Base-by-base conservation (phyloP, 2,329 filamentous ascomycete genomes). In the Exutisphaerella laricina region DNA sequence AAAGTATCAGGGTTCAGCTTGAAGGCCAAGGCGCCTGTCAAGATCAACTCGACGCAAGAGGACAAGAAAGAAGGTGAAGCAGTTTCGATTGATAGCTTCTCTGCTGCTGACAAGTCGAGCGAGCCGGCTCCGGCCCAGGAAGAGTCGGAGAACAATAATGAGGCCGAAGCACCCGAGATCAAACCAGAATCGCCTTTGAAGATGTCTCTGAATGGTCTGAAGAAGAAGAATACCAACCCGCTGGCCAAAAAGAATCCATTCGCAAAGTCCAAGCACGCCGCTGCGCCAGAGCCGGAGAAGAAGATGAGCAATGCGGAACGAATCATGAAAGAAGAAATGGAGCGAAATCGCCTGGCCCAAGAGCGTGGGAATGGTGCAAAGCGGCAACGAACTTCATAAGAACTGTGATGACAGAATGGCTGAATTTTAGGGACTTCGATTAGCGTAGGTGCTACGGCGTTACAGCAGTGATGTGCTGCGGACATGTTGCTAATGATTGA, bases 271-370 rank as follows among this genome's bases (percentile, higher is more conserved):
- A 87, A 86, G 61, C 49, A 63, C 22, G 74, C 71, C 8, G 67
- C 77, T 3, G 60, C 64, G 14, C 61, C 66, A 42, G 79, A 79
- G 48, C 75, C 76, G 41, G 81, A 80, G 2, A 88, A 85, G 72
- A 92, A 85, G 58, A 90, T 94, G 77, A 90, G 85, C 57, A 87
- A 94, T 60, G 84, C 82, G 3, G 88, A 90, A 66, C 77, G 84
- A 40, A 94, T 92, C 58, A 95, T 94, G 88, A 86, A 84, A 64
- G 83, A 66, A 45, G 63, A 65, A 42, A 52, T 68, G 33, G 64
- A 65, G 22, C 60, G 67, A n/a, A 66, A 66, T 36, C 59, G 66
- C 21, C 47, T 61, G 21, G 55, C 54, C 3, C 62, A 65, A 10
- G 54, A 59, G 26, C 49, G 55, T 23, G 51, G 56, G 8, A 21